Base-by-base conservation (phyloP, 495 filamentous ascomycete species). In the Xeromyces bisporus region DNA sequence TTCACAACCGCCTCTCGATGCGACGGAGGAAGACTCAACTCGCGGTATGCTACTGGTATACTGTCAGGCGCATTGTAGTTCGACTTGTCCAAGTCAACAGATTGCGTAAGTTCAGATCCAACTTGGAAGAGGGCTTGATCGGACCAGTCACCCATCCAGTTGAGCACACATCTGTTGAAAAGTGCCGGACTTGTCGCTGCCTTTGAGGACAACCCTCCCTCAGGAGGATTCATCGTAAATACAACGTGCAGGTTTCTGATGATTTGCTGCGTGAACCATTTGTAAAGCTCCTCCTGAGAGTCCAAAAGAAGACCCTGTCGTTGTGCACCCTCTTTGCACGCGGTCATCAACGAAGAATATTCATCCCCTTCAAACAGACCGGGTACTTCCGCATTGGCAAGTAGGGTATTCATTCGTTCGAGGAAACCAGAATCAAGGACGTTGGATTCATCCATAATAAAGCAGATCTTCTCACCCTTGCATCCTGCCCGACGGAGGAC, bases 101-200 rank as follows among this genome's bases (percentile, higher is more conserved):
- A 87, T 40, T 93, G 83, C 2, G 91, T 99, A 30, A 99, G 67
- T 53, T 99, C 89, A 29, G 80, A 80, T 14, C 78, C 89, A 34
- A 99, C 91, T 56, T 96, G 91, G 77, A 91, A 99, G 23, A 99
- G 73, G 14, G 89, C 91, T 51, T 96, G 91, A 51, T 96, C 89
- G 6, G 89, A 96, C 89, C 89, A 99, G 58, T 99, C 89, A 28
- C 89, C 89, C 52, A 96, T 93, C 89, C 89, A 99, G 58, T 99
- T 99, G 32, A 99, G 74, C 26, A 99, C 89, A 47, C 89, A 99
- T 61, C 89, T 75, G 58, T 99, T 99, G 73, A 99, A 99, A 41
- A 99, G 55, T 17, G 89, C 89, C 25, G 89, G 89, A 64, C 82
- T 92, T 9, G 91, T 99, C 11, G 89, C 89, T 31, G 89, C 91